Evolutionary conservation across 371 early-diverging fungal genomes (phyloP), one percentile per base, ranked within the genome.

Genomic region (Mucor saturninus): DNA sequence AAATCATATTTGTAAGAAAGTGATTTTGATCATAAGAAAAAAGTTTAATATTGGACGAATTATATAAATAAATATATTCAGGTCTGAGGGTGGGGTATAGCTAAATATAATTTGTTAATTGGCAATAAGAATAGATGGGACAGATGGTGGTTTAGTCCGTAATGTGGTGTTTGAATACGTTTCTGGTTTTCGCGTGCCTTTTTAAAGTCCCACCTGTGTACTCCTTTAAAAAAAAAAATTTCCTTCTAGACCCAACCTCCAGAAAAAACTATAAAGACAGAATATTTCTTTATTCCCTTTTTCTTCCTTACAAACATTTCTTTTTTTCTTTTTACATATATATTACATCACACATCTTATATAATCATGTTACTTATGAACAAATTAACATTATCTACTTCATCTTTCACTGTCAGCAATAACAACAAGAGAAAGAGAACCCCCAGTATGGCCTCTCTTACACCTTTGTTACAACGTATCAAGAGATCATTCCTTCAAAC

Each of bases 351-450:
- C 21, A n/a, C n/a, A 45, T 15, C 13, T 2, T 14, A 3, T 26
- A 26, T 9, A 48, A 58, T 35, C 7, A 59, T 59, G 59, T 28
- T 50, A 38, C 59, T 59, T 38, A 50, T 50, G 6, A 49, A 39
- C 48, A 59, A 59, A 50, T 9, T 59, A 3, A 50, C 59, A 35
- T 35, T 39, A 10, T 50, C 59, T 14, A 13, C 30, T 7, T 49
- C 59, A 26, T 46, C 49, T 3, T 49, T 59, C 26, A 58, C 14
- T 30, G 30, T 58, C 43, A 48, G 37, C 35, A 59, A 10, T 28
- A 46, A 59, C n/a, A 46, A 59, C n/a, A 59, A 59, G 49, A 38
- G 50, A 50, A 59, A 59, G 48, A 59, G 49, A 50, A 39, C 59
- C 3, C 28, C 59, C 2, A 59, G 59, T 39, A 48, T 59, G 14